phyloP scores from a whole-genome alignment of 164 flowering plant species.

The Malania oleifera region DNA sequence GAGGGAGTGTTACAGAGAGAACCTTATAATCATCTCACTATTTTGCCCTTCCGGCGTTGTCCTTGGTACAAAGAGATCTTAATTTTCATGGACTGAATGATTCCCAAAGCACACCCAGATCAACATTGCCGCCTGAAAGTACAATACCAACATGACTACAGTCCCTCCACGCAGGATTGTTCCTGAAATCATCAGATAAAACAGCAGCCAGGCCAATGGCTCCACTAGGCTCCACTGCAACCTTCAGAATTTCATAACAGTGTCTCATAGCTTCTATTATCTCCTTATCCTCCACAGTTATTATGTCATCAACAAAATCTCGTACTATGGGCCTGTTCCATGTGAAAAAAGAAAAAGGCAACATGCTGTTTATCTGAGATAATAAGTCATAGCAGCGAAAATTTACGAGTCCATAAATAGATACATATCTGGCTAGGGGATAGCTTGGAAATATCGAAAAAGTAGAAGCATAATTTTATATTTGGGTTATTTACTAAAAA shows the following conservation, averaged over 20 bases:
- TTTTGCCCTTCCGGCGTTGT: no score
- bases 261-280: conserved; percentile 79
- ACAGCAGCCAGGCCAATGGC: conserved; percentile 93
- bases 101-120: conserved; percentile 70
- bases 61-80: no score
- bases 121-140: conserved; percentile 88
- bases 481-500: no score
- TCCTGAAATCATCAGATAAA: conserved; percentile 50
- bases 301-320: conserved; percentile 76
- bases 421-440: no score
- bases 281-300: conserved; percentile 69
- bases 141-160: conserved; percentile 58
- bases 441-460: no score
- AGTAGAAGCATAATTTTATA: no score
- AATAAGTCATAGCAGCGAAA: background rate
- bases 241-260: conserved; percentile 77
- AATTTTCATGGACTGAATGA: conserved; percentile 29
- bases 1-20: no score
- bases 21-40: no score
- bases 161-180: conserved; percentile 54
- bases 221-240: conserved; percentile 91
- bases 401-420: no score
- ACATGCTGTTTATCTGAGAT: background rate
- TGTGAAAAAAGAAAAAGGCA: background rate
- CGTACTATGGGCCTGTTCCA: conserved; percentile 77